phyloP scores from a whole-genome alignment of 352 stramenopile genomes.

The Nothophytophthora sp. region DNA sequence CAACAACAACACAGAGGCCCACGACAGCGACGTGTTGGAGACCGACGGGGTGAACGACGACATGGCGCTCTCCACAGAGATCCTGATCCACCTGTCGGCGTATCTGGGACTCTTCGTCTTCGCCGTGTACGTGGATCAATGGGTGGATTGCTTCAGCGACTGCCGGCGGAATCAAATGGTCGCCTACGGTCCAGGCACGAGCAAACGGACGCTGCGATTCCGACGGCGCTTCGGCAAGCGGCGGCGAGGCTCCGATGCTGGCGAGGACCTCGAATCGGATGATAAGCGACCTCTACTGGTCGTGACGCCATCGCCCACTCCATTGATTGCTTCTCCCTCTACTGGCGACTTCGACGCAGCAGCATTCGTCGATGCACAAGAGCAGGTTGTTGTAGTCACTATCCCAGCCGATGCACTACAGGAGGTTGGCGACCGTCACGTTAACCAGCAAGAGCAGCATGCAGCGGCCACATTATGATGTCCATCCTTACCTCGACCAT shows the following conservation, averaged over 20 bases:
- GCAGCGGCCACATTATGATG: conserved; percentile 19
- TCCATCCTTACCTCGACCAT: neutral
- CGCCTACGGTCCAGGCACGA: conserved; percentile 14
- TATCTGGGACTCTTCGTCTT: conserved; percentile 40
- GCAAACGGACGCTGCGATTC: conserved; percentile 26
- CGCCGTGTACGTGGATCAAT: conserved; percentile 39
- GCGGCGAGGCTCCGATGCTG: conserved; percentile 7
- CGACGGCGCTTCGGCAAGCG: conserved; percentile 27
- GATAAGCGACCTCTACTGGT: conserved; percentile 24
- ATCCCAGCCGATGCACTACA: conserved; percentile 12
- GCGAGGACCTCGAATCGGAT: conserved; percentile 12
- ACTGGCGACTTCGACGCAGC: conserved; percentile 4
- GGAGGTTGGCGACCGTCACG: conserved; percentile 14
- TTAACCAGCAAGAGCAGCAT: too few relatives aligned
- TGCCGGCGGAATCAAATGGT: conserved; percentile 39
- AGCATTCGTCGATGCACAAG: neutral
- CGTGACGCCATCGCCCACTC: conserved; percentile 16
- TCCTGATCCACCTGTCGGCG: conserved; percentile 36
- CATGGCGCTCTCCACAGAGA: conserved; percentile 38
- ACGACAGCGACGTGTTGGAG: conserved; percentile 1
- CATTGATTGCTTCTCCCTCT: conserved; percentile 17
- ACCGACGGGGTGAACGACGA: conserved; percentile 9
- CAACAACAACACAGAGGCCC: conserved; percentile 11
- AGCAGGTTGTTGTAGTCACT: conserved; percentile 17
- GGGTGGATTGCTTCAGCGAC: conserved; percentile 40